phyloP scores from a whole-genome alignment of 345 rosid genomes.

The Trapa incisa region DNA sequence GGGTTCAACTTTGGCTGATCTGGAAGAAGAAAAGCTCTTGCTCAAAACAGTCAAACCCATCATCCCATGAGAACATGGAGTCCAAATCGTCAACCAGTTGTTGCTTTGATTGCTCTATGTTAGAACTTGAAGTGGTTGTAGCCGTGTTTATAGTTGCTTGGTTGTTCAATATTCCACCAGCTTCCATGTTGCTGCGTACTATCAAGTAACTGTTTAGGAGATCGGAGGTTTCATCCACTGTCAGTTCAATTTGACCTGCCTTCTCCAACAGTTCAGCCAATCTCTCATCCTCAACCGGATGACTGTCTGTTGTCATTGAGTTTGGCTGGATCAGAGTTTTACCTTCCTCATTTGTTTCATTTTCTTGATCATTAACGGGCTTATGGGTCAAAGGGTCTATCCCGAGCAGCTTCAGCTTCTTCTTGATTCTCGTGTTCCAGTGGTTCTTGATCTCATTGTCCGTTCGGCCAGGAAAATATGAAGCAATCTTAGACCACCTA shows the following conservation, averaged over 20 bases:
- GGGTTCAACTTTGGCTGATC: constrained; percentile 1
- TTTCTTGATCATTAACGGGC: constrained; percentile 20
- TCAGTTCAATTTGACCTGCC: neutral
- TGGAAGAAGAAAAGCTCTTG: constrained; percentile 20
- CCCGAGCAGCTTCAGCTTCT: constrained; percentile 57
- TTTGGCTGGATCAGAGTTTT: neutral
- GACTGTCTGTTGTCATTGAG: neutral
- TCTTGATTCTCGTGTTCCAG: constrained; percentile 91
- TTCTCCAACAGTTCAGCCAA: neutral
- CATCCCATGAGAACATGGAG: constrained; percentile 54
- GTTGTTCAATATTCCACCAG: constrained; percentile 16
- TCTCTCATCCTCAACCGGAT: neutral
- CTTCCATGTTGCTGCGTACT: constrained; percentile 26
- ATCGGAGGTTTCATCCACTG: constrained; percentile 19
- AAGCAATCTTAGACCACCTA: constrained; percentile 91
- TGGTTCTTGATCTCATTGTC: constrained; percentile 93
- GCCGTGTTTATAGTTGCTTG: constrained; percentile 20
- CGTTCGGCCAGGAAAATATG: constrained; percentile 82
- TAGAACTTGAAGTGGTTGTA: constrained; percentile 8
- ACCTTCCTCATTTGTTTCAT: constrained; percentile 10
- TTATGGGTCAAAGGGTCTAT: constrained; percentile 58
- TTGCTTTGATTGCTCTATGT: constrained; percentile 12
- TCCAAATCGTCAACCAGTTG: constrained; percentile 51
- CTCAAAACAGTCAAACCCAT: constrained; percentile 29
- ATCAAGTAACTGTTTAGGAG: constrained; percentile 18